Base-by-base conservation (phyloP, 805 yeast species). In the Ogataea nakhonphanomensis region DNA sequence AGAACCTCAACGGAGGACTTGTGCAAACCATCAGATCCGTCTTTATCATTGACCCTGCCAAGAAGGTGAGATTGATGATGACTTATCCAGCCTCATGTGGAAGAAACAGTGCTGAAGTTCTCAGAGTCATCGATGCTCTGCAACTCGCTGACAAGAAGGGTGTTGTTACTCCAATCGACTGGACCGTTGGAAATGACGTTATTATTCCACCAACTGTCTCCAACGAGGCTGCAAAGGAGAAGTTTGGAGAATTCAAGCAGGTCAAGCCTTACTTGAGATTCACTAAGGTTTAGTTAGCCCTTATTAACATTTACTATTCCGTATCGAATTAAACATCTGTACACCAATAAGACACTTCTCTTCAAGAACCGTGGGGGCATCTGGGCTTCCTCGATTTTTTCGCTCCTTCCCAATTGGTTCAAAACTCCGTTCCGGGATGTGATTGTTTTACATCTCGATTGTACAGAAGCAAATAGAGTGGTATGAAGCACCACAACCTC, bases 11-110 rank as follows among this genome's bases (percentile, higher is more conserved):
- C 59, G 76, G 76, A 63, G 93, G 90, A 39, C 70, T 83, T 37
- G 87, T 85, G 41, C 79, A 83, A 64, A 90, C 97, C 50, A 86
- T 89, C 68, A 84, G 97, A 74, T 84, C 95, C 11, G 96, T 89
- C 43, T 90, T 83, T 71, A 70, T 89, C 64, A 88, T 89, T 63
- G 96, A 89, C 67, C 96, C 96, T 52, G 62, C 70, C 54, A 90
- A 89, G 78, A 89, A 84, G 69, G 80, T 90, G 60, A 81, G 96
- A 70, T 74, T 88, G 60, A 80, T 83, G 51, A 66, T 90, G 71
- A 77, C 91, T 15, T 89, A 89, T 74, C 97, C 97, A 43, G 93
- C 96, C 45, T 83, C 95, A 33, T 81, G 86, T 46, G 97, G 97
- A 63, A 84, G 97, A 76, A 89, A 90, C 80, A 77, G 95, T 47